Evolutionary conservation across 805 yeast species (phyloP), one percentile per base, ranked within the genome.

Genomic region (Candida manassasensis): DNA sequence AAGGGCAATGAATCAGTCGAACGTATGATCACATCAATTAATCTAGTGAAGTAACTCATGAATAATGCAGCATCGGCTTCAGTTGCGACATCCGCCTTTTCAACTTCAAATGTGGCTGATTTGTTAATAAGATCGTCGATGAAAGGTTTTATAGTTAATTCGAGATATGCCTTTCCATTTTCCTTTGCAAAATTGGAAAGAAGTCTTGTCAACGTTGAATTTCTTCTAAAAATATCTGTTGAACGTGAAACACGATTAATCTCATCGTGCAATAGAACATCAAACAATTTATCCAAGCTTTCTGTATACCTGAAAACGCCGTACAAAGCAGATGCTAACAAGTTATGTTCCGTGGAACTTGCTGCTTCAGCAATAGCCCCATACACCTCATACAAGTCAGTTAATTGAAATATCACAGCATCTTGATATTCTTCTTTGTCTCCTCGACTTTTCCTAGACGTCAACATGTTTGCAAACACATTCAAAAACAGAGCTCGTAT

Each of bases 171-270:
- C 15, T 56, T 53, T 0, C 94, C 94, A 45, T 76, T 73, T n/a
- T 71, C 64, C 46, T 79, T 75, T 1, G 93, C 84, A 45, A 80
- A 78, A 11, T 83, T 63, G 0, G 89, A 80, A 34, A 86, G 65
- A 34, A 86, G 68, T 47, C 88, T 73, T 0, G 95, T 86, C 21
- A 93, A 84, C 24, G 86, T 82, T 35, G 89, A 80, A 53, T 87
- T 87, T 36, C 93, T 72, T 48, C 96, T 71, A 47, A 87, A 67
- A 19, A 87, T 76, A 50, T 84, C 93, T 19, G 84, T 75, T 13
- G 84, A 73, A 40, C 81, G 73, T 1, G 73, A 58, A 0, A 84
- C 77, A 19, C 61, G 66, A 34, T 63, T 52, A 15, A 87, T 81
- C 52, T 86, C 95, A 39, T 75, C 76, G 18, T 62, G 63, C 13